Evolutionary conservation across 208 protist species (phyloP).

Genomic region (Acanthamoeba healyi): DNA sequence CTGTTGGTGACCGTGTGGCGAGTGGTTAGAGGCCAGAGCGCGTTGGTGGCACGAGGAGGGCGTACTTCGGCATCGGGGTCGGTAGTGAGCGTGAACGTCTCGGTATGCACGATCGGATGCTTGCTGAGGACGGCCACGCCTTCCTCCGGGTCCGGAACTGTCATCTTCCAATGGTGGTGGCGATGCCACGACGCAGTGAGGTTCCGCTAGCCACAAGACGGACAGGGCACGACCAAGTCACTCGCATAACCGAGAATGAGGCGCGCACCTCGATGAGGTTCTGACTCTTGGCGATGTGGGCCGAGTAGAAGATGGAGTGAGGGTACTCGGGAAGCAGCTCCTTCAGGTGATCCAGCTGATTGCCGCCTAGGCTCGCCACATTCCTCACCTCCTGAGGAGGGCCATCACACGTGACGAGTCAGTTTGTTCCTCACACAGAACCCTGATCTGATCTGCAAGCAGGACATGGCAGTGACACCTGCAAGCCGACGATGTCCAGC

Average conservation of each 20-base stretch:
- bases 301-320: slow-evolving; percentile 3
- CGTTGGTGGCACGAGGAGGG: background rate
- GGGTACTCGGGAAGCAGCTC: slow-evolving; percentile 22
- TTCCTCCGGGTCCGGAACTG: background rate
- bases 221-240: no score
- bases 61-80: background rate
- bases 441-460: background rate
- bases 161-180: no score
- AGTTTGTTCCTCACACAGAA: no score
- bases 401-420: no score
- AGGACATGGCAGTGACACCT: background rate
- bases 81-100: background rate
- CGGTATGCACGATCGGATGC: background rate
- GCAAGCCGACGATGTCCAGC: slow-evolving; percentile 3
- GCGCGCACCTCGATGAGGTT: background rate
- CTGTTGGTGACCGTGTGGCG: no score
- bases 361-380: background rate
- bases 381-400: slow-evolving; percentile 16
- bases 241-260: background rate
- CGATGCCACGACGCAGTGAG: no score
- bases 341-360: slow-evolving; percentile 15
- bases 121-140: slow-evolving; percentile 5
- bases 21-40: background rate
- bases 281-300: background rate
- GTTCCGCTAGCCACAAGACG: background rate